phyloP scores from a whole-genome alignment of 495 filamentous ascomycete genomes.

The Penicillium egyptiacum region DNA sequence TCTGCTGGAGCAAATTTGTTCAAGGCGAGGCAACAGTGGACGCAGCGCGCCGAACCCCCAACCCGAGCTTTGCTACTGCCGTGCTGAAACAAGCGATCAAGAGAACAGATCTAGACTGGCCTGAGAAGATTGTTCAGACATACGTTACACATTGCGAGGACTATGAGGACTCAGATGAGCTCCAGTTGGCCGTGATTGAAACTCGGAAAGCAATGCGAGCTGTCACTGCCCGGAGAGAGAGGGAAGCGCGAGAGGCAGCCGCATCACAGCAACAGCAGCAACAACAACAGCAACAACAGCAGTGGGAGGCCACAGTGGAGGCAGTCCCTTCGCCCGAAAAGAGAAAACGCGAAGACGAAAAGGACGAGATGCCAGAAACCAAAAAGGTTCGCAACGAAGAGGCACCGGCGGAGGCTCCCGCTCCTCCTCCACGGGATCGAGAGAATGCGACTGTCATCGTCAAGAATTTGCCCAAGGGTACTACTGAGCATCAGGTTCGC shows the following conservation, averaged over 20 bases:
- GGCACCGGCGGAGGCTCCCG: conserved; percentile 31
- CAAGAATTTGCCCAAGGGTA: conserved; percentile 66
- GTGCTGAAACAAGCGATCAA: conserved; percentile 73
- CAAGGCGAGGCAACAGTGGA: conserved; percentile 49
- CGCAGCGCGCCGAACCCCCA: conserved; percentile 46
- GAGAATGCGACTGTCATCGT: conserved; percentile 86
- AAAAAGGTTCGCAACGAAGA: conserved; percentile 28
- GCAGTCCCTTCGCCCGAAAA: conserved; percentile 51
- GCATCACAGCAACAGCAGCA: conserved; percentile 37
- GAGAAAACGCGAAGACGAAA: conserved; percentile 68
- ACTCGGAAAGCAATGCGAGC: conserved; percentile 63
- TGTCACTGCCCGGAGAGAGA: conserved; percentile 64
- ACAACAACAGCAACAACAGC: conserved; percentile 12
- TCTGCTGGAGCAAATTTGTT: conserved; percentile 60
- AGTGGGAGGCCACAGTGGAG: conserved; percentile 23
- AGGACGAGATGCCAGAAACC: conserved; percentile 9
- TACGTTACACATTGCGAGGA: conserved; percentile 85
- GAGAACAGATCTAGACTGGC: conserved; percentile 77
- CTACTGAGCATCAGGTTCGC: conserved; percentile 68
- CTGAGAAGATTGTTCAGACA: conserved; percentile 81
- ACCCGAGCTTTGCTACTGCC: conserved; percentile 64
- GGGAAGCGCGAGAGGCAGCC: conserved; percentile 60
- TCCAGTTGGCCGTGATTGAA: conserved; percentile 67
- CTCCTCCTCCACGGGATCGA: conserved; percentile 73
- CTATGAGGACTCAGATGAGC: conserved; percentile 71